Base-by-base conservation (phyloP, 2,329 filamentous ascomycete genomes). In the Ciborinia camelliae region DNA sequence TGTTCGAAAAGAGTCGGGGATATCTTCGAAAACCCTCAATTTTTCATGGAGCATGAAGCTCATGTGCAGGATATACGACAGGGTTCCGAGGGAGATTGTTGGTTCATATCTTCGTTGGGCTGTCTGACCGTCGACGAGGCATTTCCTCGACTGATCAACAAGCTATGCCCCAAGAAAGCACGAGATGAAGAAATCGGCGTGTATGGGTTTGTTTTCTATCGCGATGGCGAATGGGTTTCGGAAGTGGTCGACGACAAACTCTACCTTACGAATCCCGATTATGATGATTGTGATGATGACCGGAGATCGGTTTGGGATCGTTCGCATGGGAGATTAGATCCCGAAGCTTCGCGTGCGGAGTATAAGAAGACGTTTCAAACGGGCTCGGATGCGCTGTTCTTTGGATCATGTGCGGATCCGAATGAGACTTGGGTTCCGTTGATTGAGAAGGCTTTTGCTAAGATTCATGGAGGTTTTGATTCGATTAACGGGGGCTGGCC, bases 221-320 rank as follows among this genome's bases (percentile, higher is more conserved):
- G 91, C 73, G 91, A 96, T 72, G 91, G 92, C 59, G 91, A 94
- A 75, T 97, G 92, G 92, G 89, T 93, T 61, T 91, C 92, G 70
- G 92, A 90, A 66, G 92, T 97, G 66, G 86, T 97, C 65, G 92
- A 97, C 73, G 92, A 97, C 76, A 95, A 95, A 77, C 81, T 97
- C 1, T 96, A 91, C 74, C 83, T 96, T 20, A 89, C 87, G 62
- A 90, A 90, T 2, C 89, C 90, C 3, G 88, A 90, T 72, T 96
- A 92, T 78, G 90, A 95, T 70, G 88, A 92, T 71, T 89, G 90
- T 72, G 85, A 88, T 59, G 86, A 86, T 50, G 60, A 63, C 15
- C 86, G 90, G 58, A 85, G 88, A 52, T 62, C 54, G 3, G 62
- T 65, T 14, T 68, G 66, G 66, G 64, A 69, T 62, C 61, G 45